A percentile compares a stretch with the other conserved stretches of the same genome.
These are phyloP conservation scores for Cercospora nicotianae DNA, from an alignment of 2,329 filamentous ascomycete species.

Conservation along the genomic window DNA sequence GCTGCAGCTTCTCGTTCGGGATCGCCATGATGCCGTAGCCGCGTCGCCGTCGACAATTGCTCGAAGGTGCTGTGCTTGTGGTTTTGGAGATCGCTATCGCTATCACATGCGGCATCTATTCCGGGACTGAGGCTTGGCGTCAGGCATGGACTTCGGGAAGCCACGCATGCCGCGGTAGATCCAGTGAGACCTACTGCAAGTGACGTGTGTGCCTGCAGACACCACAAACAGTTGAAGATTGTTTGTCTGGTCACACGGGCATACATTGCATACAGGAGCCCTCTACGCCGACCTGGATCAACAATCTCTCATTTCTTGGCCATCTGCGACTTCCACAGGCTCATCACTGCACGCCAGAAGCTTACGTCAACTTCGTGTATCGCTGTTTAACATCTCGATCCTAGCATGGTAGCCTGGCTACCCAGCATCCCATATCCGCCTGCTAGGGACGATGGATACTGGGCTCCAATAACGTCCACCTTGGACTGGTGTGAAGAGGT, in stretches of 20 bases:
- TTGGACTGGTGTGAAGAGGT: constrained; percentile 82
- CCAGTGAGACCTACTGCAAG: not conserved
- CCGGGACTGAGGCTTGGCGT: constrained; percentile 1
- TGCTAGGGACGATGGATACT: constrained; percentile 43
- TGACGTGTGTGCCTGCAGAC: not conserved
- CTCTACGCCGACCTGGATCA: not conserved
- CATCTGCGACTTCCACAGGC: not conserved
- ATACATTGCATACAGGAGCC: not conserved
- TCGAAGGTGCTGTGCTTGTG: constrained; percentile 1
- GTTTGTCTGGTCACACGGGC: not conserved
- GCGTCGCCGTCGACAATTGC: not conserved
- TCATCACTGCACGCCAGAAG: not conserved
- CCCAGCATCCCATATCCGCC: constrained; percentile 37
- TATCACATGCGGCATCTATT: not conserved
- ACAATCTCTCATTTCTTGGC: not conserved
- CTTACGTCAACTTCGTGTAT: not conserved
- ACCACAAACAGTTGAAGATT: not conserved
- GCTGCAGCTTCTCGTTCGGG: constrained; percentile 88
- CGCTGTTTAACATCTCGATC: not conserved
- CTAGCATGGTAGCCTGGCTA: constrained; percentile 42
- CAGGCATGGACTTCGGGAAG: not conserved
- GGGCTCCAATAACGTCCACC: constrained; percentile 70
- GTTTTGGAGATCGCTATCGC: not conserved
- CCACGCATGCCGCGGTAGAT: constrained; percentile 6
- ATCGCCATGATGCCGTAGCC: constrained; percentile 68